Evolutionary conservation across 148 eudicot genomes (phyloP).

Genomic region (Spergularia marina): DNA sequence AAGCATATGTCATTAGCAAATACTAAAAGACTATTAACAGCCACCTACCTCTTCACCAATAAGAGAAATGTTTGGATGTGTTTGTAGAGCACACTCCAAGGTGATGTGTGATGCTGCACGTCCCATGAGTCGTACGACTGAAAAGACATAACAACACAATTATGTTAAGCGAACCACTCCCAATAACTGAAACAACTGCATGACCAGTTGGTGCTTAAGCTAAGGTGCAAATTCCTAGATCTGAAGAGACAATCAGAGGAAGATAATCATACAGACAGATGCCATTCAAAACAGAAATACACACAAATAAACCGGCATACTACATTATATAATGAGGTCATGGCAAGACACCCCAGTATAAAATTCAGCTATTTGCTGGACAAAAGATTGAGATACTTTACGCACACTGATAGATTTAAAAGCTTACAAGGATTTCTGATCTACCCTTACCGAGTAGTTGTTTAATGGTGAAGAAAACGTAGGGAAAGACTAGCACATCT

Average conservation of each 20-base stretch:
- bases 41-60: conserved; percentile 90
- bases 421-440: neutral
- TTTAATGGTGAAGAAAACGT: neutral
- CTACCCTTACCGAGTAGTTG: neutral
- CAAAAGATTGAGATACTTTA: neutral
- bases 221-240: neutral
- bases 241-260: neutral
- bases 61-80: conserved; percentile 91
- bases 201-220: neutral
- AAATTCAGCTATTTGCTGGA: neutral
- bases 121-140: conserved; percentile 98
- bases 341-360: neutral
- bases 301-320: neutral
- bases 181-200: neutral
- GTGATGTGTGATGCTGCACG: conserved; percentile 99
- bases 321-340: neutral
- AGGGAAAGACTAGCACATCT: conserved; percentile 1
- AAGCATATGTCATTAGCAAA: neutral
- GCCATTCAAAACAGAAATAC: neutral
- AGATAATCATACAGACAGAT: neutral
- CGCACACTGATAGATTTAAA: neutral
- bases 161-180: neutral
- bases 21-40: neutral
- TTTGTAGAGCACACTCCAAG: conserved; percentile 95
- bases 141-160: conserved; percentile 8